A percentile compares a stretch with the other conserved stretches of the same genome.
Conservation (phyloP, 202 grass and related monocot species). For the Setaria viridis region DNA sequence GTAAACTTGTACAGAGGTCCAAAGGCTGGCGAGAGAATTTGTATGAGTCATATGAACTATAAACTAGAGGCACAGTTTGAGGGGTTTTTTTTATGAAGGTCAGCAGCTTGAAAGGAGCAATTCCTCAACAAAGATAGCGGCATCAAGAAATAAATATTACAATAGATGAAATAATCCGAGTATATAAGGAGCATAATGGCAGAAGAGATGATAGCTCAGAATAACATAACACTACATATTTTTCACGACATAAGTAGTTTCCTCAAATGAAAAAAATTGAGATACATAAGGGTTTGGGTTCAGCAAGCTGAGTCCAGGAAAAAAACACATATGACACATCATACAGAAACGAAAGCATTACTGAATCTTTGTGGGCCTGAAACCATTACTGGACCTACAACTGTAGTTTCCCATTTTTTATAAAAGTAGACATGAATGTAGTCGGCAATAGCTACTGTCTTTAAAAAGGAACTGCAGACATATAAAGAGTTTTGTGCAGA, state of each 20-base stretch:
- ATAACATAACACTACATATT: background rate
- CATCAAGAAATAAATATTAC: background rate
- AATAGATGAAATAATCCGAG: background rate
- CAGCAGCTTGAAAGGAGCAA: background rate
- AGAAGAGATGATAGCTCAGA: background rate
- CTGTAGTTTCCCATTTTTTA: background rate
- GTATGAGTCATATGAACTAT: constrained; percentile 10
- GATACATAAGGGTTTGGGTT: background rate
- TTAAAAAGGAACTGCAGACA: background rate
- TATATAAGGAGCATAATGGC: background rate
- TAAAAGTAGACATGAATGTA: constrained; percentile 7
- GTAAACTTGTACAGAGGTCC: constrained; percentile 89
- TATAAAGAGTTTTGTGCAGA: background rate
- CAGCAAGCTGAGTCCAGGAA: background rate
- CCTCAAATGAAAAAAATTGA: background rate
- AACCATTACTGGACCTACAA: background rate
- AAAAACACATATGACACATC: background rate
- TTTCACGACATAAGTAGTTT: background rate
- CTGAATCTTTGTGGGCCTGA: background rate
- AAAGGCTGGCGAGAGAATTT: constrained; percentile 56
- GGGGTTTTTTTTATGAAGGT: constrained; percentile 1
- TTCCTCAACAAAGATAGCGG: background rate
- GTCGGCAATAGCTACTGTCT: constrained; percentile 10
- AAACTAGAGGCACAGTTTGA: background rate
- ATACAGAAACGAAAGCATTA: background rate